Evolutionary conservation across 2,329 filamentous ascomycete species (phyloP), one percentile per base, ranked within the genome.

Genomic region (Penicillium sp.): DNA sequence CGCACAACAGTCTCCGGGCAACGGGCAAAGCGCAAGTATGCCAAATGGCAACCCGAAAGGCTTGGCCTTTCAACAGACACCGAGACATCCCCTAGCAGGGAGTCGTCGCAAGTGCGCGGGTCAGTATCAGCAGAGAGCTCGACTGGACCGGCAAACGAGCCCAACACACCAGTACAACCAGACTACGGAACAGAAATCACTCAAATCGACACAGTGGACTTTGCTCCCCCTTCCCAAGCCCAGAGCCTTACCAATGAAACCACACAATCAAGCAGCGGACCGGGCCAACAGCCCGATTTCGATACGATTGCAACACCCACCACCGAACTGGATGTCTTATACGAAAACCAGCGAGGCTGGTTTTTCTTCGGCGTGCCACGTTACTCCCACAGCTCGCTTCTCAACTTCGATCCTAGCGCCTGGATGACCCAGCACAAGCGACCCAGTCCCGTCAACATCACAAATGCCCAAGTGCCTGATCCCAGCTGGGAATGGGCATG

Each of bases 401-500:
- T 96, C 35, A 89, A 90, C 59, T 84, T 96, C 48, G 95, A 99
- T 69, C 91, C 93, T 0, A 76, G 89, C 8, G 82, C 92, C 0
- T 99, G 95, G 95, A 91, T 93, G 49, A 96, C 92, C 64, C 75
- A 74, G 19, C 75, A 79, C 45, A 76, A 82, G 62, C 81, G 81
- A 57, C 78, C 82, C 14, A 86, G 83, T 49, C 79, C 85, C 6
- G 86, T 89, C 63, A 82, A 88, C 70, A 96, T 93, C 60, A 85
- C 88, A 58, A 97, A 91, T 58, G 92, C 93, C 0, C 93, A 97
- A 73, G 86, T 96, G 1, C 95, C 95, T 0, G 95, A 99, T 71
- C 95, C 95, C 6, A 91, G 88, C 60, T 99, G 95, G 95, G 87
- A 91, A 70, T 99, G 95, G 95, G 86, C 81, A 10, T 89, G 86